Evolutionary conservation across 2,329 filamentous ascomycete species (phyloP), one percentile per base, ranked within the genome.

Genomic region (Fusarium brachygibbosum): DNA sequence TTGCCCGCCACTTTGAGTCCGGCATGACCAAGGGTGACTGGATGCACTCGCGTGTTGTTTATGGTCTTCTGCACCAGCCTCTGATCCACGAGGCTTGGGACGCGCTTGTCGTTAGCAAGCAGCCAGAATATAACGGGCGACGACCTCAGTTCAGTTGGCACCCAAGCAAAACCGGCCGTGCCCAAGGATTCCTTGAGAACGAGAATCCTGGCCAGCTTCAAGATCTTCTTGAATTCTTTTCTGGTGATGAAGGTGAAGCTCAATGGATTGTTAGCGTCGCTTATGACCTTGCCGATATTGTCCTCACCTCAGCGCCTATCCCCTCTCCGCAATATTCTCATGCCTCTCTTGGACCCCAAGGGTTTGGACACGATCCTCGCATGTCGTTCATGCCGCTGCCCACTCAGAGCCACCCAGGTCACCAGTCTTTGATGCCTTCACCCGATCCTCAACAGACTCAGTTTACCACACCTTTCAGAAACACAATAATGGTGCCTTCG

Each of bases 21-120:
- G 86, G 87, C 51, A 84, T 88, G 77, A 88, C 87, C 66, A 88
- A 89, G 73, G 81, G 82, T 21, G 88, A 91, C 70, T 91, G 89
- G 89, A 87, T 89, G 80, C 89, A 91, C 74, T 90, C 88, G 3
- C 88, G 89, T 45, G 88, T 91, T 61, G 86, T 91, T 49, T 89
- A 90, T 69, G 89, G 88, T 8, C 80, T 91, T 13, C 80, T 91
- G n/a, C 89, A 90, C 72, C 89, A 91, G 74, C 85, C 88, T 2
- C 83, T 86, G 34, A 85, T 91, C 42, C 84, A 86, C 66, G 83
- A 86, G 52, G 86, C 87, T 6, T 91, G 89, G 89, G 87, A 88
- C 64, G 81, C 83, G 1, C 78, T 90, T 32, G 81, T 88, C 49
- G 78, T 79, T 35, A 80, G 79, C 63, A 84, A 87, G 71, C 85